These are phyloP conservation scores for Orbilia quercus DNA, from an alignment of 2,329 filamentous ascomycete genomes.

Conservation along the genomic window DNA sequence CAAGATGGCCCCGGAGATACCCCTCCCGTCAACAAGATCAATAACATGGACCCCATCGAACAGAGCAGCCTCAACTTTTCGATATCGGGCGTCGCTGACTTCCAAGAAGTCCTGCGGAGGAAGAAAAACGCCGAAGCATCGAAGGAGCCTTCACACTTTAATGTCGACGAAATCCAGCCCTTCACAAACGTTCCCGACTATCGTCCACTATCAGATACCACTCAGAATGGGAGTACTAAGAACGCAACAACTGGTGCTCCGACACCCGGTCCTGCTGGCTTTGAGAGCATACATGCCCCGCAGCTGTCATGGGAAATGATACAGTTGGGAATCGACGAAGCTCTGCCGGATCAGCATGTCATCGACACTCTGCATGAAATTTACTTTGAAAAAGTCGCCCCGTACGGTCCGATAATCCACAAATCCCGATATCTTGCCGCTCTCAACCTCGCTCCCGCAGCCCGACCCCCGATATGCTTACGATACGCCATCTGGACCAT, in stretches of 20 bases:
- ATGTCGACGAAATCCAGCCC: slow-evolving; percentile 28
- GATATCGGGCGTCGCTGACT: slow-evolving; percentile 39
- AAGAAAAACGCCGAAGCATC: slow-evolving; percentile 25
- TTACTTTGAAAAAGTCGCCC: slow-evolving; percentile 91
- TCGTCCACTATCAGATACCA: slow-evolving; percentile 41
- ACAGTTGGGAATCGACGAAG: slow-evolving; percentile 81
- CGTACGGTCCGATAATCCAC: slow-evolving; percentile 88
- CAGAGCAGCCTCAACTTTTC: slow-evolving; percentile 42
- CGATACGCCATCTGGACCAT: slow-evolving; percentile 97
- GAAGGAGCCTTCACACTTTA: slow-evolving; percentile 21
- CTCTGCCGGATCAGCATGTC: slow-evolving; percentile 79
- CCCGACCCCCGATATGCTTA: slow-evolving; percentile 85
- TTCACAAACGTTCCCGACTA: slow-evolving; percentile 39
- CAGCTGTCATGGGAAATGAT: slow-evolving; percentile 88
- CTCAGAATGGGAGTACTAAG: too few species aligned
- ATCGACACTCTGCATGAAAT: slow-evolving; percentile 87
- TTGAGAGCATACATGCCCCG: slow-evolving; percentile 66
- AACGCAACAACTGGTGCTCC: slow-evolving; percentile 69
- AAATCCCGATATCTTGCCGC: slow-evolving; percentile 85
- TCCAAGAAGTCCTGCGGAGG: slow-evolving; percentile 25
- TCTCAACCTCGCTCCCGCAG: slow-evolving; percentile 86
- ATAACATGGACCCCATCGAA: slow-evolving; percentile 29
- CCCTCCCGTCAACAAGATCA: slow-evolving; percentile 37
- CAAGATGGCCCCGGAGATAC: slow-evolving; percentile 67
- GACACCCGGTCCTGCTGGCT: slow-evolving; percentile 66